Base-by-base conservation (phyloP, 768 basidiomycete genomes). In the Leccinum barrowsii region DNA sequence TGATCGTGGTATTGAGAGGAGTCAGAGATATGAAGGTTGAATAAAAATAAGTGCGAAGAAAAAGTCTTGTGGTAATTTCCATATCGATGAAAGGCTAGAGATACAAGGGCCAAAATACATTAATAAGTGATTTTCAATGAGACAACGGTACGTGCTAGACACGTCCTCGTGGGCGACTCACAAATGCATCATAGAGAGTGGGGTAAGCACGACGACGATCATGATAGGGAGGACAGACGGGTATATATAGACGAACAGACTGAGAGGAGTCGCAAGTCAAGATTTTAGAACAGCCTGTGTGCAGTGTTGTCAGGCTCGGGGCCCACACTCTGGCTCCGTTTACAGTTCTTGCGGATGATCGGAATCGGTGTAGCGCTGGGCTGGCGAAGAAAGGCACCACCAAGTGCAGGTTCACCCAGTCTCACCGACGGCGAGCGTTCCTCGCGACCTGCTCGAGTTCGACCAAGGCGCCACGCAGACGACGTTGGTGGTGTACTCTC, bases 401-500 rank as follows among this genome's bases (percentile, higher is more conserved):
- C 10, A 19, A 19, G 19, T 19, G 42, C 19, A 44, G 60, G 48
- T 35, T 60, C 61, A 19, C 59, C 59, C 7, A 28, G 24, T 30
- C 51, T 56, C 47, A 53, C 50, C 10, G 59, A 54, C 21, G 56
- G 48, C 7, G 50, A 19, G 37, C 55, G 55, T 22, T 70, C 64
- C 51, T 57, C 63, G 49, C 32, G 22, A 13, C 54, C 42, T 22
- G 46, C 32, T 53, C 68, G 62, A 46, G 59, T 50, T 40, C 50
- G 56, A 22, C 59, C 60, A 22, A 35, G 19, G 21, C 50, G 42
- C 65, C 72, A 74, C 13, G 28, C 61, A 19, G 65, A 59, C 7
- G 70, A 60, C 5, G 67, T 70, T 11, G 71, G 64, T 0, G 71
- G 71, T 4, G 71, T 69, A 10, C 71, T 72, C 57, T 71, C 71